Conservation (phyloP, 345 rosid genomes). For the Rhodamnia rubescens region DNA sequence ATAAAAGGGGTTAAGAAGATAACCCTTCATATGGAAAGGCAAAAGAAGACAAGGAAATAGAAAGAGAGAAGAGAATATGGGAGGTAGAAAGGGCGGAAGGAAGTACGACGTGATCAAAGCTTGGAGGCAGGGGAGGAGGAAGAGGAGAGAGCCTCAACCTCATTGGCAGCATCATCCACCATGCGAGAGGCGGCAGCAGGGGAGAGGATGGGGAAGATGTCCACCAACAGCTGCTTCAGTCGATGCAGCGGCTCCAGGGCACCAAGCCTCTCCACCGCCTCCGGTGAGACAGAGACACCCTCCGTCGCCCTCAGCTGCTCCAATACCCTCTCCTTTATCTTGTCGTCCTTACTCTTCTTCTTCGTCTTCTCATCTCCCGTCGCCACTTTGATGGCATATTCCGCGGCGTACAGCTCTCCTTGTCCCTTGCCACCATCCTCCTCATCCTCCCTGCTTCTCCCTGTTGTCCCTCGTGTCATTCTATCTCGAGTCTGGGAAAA, state of each 20-base stretch:
- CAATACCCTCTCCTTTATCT: not conserved
- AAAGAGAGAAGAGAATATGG: not conserved
- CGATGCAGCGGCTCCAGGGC: not conserved
- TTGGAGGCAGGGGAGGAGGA: not conserved
- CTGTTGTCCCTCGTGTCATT: not conserved
- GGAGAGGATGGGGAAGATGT: not conserved
- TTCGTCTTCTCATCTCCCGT: not conserved
- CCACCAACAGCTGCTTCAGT: not conserved
- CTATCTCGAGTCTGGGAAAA: not conserved
- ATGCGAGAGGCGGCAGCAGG: not conserved
- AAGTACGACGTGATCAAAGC: not conserved
- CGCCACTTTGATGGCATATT: not conserved
- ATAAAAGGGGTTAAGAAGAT: not conserved
- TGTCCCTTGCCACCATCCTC: not conserved
- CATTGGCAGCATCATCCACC: not conserved
- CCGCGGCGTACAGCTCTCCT: not conserved
- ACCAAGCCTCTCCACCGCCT: not conserved
- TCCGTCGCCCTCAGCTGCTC: not conserved
- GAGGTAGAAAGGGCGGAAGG: not conserved
- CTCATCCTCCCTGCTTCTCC: not conserved
- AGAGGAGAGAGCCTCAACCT: not conserved
- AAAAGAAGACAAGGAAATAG: not conserved
- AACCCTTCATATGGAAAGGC: not conserved
- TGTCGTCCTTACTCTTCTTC: not conserved
- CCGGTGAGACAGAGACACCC: not conserved